These are phyloP conservation scores for Neonectria hederae DNA, from an alignment of 2,329 filamentous ascomycete genomes.

Conservation along the genomic window DNA sequence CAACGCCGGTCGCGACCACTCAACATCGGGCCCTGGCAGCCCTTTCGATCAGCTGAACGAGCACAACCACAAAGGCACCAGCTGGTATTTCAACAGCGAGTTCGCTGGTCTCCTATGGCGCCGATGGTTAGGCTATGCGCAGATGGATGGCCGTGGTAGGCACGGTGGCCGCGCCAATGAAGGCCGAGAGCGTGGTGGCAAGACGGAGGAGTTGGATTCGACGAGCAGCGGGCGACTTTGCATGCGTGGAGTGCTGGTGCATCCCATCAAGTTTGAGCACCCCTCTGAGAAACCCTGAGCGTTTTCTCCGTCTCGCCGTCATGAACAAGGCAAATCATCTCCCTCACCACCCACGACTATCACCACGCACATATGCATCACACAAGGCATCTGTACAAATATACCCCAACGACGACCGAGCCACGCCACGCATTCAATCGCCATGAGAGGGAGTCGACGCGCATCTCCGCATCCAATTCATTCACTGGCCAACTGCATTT, in stretches of 20 bases:
- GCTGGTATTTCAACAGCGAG: conserved; percentile 85
- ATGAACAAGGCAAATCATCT: conserved; percentile 42
- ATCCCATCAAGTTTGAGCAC: conserved; percentile 79
- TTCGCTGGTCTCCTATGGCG: conserved; percentile 83
- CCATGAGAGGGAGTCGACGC: conserved; percentile 36
- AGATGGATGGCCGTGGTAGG: conserved; percentile 60
- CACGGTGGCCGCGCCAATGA: conserved; percentile 59
- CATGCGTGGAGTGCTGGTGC: conserved; percentile 80
- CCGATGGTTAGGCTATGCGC: conserved; percentile 74
- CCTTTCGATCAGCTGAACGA: conserved; percentile 76
- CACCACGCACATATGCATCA: conserved; percentile 44
- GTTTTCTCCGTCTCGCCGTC: conserved; percentile 33
- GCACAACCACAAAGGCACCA: conserved; percentile 83
- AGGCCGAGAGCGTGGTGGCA: conserved; percentile 61
- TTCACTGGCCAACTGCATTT: conserved; percentile 36
- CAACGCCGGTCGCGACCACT: conserved; percentile 77
- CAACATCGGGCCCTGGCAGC: conserved; percentile 70
- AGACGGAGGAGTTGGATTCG: conserved; percentile 57
- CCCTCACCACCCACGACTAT: conserved; percentile 40
- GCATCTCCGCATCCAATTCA: conserved; percentile 38
- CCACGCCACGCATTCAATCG: conserved; percentile 36
- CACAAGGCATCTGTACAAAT: conserved; percentile 45
- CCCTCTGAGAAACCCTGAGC: conserved; percentile 52
- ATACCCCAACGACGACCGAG: conserved; percentile 41
- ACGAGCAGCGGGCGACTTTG: conserved; percentile 74